Base-by-base conservation (phyloP, 352 stramenopile species). In the Aphanomyces stellatus region DNA sequence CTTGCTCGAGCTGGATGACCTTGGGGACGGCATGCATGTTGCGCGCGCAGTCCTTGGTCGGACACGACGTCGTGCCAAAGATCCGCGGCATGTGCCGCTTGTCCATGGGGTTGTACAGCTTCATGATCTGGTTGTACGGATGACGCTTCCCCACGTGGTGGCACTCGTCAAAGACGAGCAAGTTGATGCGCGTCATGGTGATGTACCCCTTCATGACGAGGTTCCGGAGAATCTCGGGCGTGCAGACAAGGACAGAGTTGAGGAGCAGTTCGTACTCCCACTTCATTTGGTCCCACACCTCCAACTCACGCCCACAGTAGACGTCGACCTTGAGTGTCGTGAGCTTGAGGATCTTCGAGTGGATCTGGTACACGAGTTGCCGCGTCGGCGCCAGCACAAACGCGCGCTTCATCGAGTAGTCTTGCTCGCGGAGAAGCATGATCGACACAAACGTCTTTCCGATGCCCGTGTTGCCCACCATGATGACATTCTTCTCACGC, bases 101-200 rank as follows among this genome's bases (percentile, higher is more conserved):
- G 4, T 46, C 17, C 13, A 28, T 6, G 19, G 70, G 55, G 35
- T 88, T 74, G 70, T 92, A 95, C 69, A 93, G 78, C 51, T 88
- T 90, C 41, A 95, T 89, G 19, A 96, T 73, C 42, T 93, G 86
- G 30, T 87, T 87, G 73, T 96, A 96, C 65, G 87, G 87, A 35
- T 96, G 88, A 51, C 87, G 87, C 73, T 95, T 95, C 27, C 76
- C 86, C 41, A 91, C 86, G 73, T 94, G 82, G 71, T 96, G 88
- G 71, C 88, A 96, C 73, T 96, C 88, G 71, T 96, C 88, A 64
- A 96, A 91, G 30, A 96, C 80, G 22, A 96, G 75, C 65, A 96
- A 43, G 69, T 92, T 93, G 71, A 93, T 88, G 53, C 72, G 73
- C 22, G 76, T 69, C 56, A 96, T 79, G 19, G 68, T 74, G 57